A percentile compares a stretch with the other conserved stretches of the same genome.
These are phyloP conservation scores for Canna indica DNA, from an alignment of 176 grass and related monocot genomes.

Conservation along the genomic window DNA sequence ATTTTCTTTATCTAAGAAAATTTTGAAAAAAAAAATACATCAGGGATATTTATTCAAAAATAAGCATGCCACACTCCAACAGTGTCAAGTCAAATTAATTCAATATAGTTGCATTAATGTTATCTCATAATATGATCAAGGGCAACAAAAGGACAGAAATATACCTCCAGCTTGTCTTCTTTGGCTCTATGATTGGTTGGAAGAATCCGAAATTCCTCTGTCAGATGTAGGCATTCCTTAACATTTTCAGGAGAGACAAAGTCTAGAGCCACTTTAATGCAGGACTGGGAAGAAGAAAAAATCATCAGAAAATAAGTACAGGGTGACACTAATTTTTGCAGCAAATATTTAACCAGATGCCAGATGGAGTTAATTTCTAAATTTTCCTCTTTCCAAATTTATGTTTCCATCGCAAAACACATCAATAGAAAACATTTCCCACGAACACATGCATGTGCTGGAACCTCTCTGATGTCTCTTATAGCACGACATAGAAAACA, in stretches of 20 bases:
- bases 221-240: constrained; percentile 51
- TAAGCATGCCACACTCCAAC: neutral
- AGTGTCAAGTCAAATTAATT: neutral
- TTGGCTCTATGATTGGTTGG: constrained; percentile 55
- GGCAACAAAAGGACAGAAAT: neutral
- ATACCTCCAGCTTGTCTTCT: constrained; percentile 83
- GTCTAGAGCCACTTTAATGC: constrained; percentile 72
- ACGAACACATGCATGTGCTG: neutral
- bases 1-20: constrained; percentile 25
- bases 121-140: too few relatives aligned
- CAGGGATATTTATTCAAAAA: neutral
- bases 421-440: neutral
- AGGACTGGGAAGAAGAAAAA: constrained; percentile 35
- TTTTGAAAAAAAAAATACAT: neutral
- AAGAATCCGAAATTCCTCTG: constrained; percentile 52
- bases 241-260: constrained; percentile 81
- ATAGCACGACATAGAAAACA: too few relatives aligned
- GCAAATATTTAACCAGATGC: neutral
- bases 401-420: neutral
- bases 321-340: neutral
- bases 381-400: neutral
- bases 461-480: too few relatives aligned
- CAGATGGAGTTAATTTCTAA: neutral
- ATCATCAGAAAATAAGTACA: neutral
- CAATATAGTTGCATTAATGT: too few relatives aligned